Evolutionary conservation across 2,329 filamentous ascomycete genomes (phyloP).

Genomic region (Conoideocrella luteorostrata): DNA sequence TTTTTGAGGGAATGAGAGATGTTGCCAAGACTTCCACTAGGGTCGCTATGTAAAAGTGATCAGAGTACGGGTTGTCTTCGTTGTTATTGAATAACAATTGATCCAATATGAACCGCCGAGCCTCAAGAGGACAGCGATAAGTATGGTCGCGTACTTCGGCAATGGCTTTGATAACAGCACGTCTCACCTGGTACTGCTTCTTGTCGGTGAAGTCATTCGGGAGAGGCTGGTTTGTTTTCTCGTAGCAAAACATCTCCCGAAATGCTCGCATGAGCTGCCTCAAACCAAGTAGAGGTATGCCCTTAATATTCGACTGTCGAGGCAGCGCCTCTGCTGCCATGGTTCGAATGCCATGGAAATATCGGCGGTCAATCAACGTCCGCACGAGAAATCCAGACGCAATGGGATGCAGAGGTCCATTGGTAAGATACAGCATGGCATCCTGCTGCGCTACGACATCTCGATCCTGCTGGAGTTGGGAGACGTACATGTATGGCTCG

Average conservation of each 20-base stretch:
- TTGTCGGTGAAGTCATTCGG: constrained; percentile 91
- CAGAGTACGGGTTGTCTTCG: constrained; percentile 79
- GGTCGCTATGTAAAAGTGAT: constrained; percentile 80
- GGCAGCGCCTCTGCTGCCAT: constrained; percentile 77
- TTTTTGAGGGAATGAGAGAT: constrained; percentile 47
- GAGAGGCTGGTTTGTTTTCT: constrained; percentile 68
- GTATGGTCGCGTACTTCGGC: constrained; percentile 66
- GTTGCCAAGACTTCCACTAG: constrained; percentile 60
- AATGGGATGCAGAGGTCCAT: constrained; percentile 64
- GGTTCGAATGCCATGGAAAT: constrained; percentile 87
- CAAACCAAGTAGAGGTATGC: constrained; percentile 67
- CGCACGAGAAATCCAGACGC: constrained; percentile 84
- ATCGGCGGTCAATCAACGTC: constrained; percentile 84
- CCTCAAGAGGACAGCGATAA: constrained; percentile 70
- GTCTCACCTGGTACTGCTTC: constrained; percentile 76
- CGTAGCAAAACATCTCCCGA: constrained; percentile 80
- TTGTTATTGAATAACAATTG: constrained; percentile 94
- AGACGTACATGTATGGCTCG: constrained; percentile 96
- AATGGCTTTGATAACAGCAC: constrained; percentile 75
- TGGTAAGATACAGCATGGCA: constrained; percentile 67
- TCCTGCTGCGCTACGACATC: constrained; percentile 86
- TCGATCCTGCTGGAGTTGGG: constrained; percentile 91
- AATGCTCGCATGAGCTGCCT: constrained; percentile 82
- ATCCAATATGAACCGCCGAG: constrained; percentile 79
- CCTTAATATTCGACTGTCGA: constrained; percentile 63